Conservation (phyloP, 495 filamentous ascomycete species). For the Aspergillus nidulans region DNA sequence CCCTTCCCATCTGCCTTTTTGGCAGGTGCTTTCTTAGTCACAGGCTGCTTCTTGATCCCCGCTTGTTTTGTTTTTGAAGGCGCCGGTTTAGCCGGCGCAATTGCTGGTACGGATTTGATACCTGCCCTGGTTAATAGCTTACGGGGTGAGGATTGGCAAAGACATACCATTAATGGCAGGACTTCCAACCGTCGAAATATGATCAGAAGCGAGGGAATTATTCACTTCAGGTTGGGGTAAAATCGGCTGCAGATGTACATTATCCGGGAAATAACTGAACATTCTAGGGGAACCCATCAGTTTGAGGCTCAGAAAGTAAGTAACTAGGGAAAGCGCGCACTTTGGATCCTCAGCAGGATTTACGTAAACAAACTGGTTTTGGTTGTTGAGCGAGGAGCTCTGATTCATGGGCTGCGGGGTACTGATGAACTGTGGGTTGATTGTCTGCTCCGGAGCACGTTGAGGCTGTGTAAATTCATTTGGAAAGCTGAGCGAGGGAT, state of each 20-base stretch:
- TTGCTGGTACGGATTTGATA: conserved; percentile 7
- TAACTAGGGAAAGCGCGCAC: conserved; percentile 15
- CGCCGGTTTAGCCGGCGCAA: background rate
- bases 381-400: conserved; percentile 20
- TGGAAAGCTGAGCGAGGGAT: conserved; percentile 29
- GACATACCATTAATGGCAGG: conserved; percentile 16
- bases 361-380: conserved; percentile 26
- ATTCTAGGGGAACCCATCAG: conserved; percentile 13
- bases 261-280: conserved; percentile 31
- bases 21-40: conserved; percentile 24
- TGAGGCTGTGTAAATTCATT: conserved; percentile 29
- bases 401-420: conserved; percentile 22
- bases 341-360: conserved; percentile 25
- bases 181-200: background rate
- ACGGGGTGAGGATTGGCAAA: background rate
- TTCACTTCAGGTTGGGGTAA: conserved; percentile 9
- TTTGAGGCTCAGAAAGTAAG: background rate
- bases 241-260: conserved; percentile 24
- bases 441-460: conserved; percentile 28
- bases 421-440: conserved; percentile 40
- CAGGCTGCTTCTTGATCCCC: conserved; percentile 14
- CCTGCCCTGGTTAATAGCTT: conserved; percentile 6
- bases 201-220: background rate
- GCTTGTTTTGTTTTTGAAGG: conserved; percentile 11
- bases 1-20: conserved; percentile 32